Base-by-base conservation (phyloP, 2,329 filamentous ascomycete species). In the Stemphylium vesicarium region DNA sequence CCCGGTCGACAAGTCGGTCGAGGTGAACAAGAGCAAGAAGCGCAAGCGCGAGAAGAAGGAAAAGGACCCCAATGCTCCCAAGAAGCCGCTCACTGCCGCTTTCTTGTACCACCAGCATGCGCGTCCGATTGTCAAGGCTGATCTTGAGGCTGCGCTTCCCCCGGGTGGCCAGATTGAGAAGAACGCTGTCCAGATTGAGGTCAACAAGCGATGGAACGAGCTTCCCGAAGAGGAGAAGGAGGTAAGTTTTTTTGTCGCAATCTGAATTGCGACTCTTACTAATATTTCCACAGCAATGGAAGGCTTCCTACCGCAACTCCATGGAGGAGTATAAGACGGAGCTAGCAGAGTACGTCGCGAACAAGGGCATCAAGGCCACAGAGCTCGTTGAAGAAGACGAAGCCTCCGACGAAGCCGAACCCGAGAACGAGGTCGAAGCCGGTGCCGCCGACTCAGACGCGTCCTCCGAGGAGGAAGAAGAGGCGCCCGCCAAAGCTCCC, bases 91-190 rank as follows among this genome's bases (percentile, higher is more conserved):
- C 71, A 98, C 94, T 5, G 92, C 94, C 2, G 97, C 96, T 81
- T 96, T 98, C 82, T 81, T 97, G 57, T 98, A 92, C 81, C 92
- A 96, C 83, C 90, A 96, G 76, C 88, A 90, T 62, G 92, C 92
- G 62, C 90, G 95, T 44, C 85, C 88, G 46, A 88, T 91, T 73
- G 95, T 98, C 65, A 88, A 90, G 53, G 83, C 82, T 31, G 92
- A 96, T 66, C 65, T 77, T 9, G 70, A 74, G 57, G 59, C 60
- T 32, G 59, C 64, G n/a, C 66, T 72, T 4, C 71, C 76, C 41
- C 84, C 96, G 10, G 90, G 89, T 18, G 74, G 85, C n/a, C 83
- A 86, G 56, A 87, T 88, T 7, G 88, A 89, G 75, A 93, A 94
- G 74, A 92, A 92, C 70, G 91, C 93, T 53, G 90, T 98, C 43